Base-by-base conservation (phyloP, 495 filamentous ascomycete species). In the Glutinoglossum americanum region DNA sequence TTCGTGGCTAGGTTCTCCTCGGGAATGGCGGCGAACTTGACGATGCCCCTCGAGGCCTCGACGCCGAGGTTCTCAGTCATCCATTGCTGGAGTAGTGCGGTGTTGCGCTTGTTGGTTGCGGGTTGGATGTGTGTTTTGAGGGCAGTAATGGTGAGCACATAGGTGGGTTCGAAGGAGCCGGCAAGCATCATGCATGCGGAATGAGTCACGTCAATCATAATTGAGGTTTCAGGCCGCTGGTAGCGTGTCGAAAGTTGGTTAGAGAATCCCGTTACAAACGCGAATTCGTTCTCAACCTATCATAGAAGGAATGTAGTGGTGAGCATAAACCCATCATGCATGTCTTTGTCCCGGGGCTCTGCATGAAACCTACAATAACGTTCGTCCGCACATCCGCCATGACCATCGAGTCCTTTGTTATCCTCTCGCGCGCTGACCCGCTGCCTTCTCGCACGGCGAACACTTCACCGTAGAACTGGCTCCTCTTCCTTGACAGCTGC, bases 341-440 rank as follows among this genome's bases (percentile, higher is more conserved):
- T 45, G 37, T 41, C 15, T 41, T 11, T 41, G 17, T 41, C 37
- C 3, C 37, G 15, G 5, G 37, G n/a, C n/a, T 45, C 2, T 45
- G 41, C 17, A 21, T 45, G 41, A 28, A 57, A 70, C 81, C 62
- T 73, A 89, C 87, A 65, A 82, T 84, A 37, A 80, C 78, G 65
- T 92, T 95, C n/a, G 86, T 87, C 64, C 79, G 82, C 32, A 97
- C 67, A 65, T 95, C 87, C 37, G 82, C 85, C 57, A 85, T 74
- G 56, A 95, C 76, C 55, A 84, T 72, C 19, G 85, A 80, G 60
- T 89, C 78, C 59, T 76, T 78, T 17, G 68, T 66, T 23, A 87
- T 69, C 30, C 77, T 73, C 48, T 84, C 77, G 58, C 72, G 72
- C 10, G 78, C 74, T 10, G 76, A 71, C n/a, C 70, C 63, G 57